Conservation (phyloP, 1,139 yeast species). For the Kurtzmaniella quercitrusa region DNA sequence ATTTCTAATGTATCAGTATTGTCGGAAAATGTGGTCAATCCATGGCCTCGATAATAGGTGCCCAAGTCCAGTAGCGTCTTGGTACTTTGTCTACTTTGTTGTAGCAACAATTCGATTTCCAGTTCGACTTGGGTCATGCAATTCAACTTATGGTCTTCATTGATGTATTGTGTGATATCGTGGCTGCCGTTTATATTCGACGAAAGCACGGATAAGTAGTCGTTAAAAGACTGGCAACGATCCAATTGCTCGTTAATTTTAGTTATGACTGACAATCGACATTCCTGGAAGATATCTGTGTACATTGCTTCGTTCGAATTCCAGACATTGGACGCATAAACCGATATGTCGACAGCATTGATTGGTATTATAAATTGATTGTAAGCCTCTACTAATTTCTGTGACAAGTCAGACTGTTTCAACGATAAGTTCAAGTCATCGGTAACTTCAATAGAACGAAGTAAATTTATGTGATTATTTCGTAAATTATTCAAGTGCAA, state of each 20-base stretch:
- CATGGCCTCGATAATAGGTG: background rate
- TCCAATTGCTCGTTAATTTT: constrained; percentile 25
- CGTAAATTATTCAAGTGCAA: constrained; percentile 46
- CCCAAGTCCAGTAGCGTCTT: background rate
- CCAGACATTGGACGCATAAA: constrained; percentile 33
- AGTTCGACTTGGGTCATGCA: constrained; percentile 27
- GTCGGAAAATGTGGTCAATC: background rate
- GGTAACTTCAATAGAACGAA: constrained; percentile 31
- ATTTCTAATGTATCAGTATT: constrained; percentile 9
- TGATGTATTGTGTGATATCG: constrained; percentile 23
- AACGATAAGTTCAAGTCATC: constrained; percentile 15
- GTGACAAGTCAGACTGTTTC: constrained; percentile 13
- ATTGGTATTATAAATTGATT: constrained; percentile 24
- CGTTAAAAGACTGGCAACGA: constrained; percentile 25
- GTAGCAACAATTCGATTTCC: constrained; percentile 22
- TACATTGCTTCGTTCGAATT: constrained; percentile 28
- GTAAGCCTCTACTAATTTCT: constrained; percentile 28
- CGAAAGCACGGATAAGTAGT: constrained; percentile 24
- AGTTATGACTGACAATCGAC: constrained; percentile 20
- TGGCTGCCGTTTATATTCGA: background rate
- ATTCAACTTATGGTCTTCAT: constrained; percentile 33
- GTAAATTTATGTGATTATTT: constrained; percentile 50
- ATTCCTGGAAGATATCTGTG: constrained; percentile 16
- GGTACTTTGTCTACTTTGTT: constrained; percentile 6
- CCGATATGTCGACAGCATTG: constrained; percentile 31